Evolutionary conservation across 2,329 filamentous ascomycete species (phyloP), one percentile per base, ranked within the genome.

Genomic region (Podosphaera leucotricha): DNA sequence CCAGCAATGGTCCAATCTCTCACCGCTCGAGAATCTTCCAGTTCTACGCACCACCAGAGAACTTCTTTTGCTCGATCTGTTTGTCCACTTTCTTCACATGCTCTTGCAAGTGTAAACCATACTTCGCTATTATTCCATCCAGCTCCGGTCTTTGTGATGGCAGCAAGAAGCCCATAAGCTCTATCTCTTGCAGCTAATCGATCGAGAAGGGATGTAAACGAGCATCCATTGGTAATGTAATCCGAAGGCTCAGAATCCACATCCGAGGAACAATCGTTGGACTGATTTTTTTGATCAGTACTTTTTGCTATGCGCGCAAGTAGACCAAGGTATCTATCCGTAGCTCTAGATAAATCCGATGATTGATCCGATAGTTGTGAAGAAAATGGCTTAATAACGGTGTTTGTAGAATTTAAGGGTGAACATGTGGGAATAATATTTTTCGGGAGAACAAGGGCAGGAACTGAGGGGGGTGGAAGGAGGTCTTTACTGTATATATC

Each of bases 1-100:
- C 75, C 74, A 42, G 67, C 67, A 2, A 72, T 76, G 22, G 84
- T 68, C 90, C 87, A 95, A 46, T 72, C 70, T 46, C 90, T 73
- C 41, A 93, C 71, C 0, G 79, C 83, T 50, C 73, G 75, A 6
- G 74, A 75, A 58, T 98, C 87, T 58, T 95, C 90, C 24, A 98
- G 66, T 61, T 94, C 85, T 11, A 98, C 81, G 54, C 86, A 92
- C 85, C 87, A 95, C 90, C 90, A 95, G 6, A 95, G 68, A 39
- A 86, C 84, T 53, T 90, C 80, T 63, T 86, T 92, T 13, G 90
- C 80, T 64, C 87, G 92, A 33, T 90, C 81, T 1, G 74, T 61
- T 63, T 93, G 82, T 0, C 80, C 81, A 46, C 82, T 81, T 57
- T 85, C 75, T 60, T 98, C 90, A 55, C 94, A 82, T 8, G 83